Base-by-base conservation (phyloP, 1,284 basidiomycete genomes). In the Tausonia pullulans region DNA sequence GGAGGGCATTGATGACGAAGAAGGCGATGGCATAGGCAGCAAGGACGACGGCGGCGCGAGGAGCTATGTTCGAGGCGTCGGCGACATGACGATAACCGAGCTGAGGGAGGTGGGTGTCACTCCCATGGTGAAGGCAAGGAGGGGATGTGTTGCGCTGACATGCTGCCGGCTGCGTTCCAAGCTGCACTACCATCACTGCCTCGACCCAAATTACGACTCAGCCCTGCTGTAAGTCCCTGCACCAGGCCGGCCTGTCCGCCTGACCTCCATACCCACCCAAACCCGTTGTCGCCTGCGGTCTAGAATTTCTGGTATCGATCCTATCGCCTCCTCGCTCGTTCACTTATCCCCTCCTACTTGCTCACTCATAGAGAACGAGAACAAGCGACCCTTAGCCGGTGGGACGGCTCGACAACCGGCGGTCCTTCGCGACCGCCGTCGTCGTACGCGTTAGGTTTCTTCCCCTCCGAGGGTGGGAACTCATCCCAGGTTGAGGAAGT, bases 171-270 rank as follows among this genome's bases (percentile, higher is more conserved):
- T 27, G 27, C 27, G 27, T 27, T 27, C 27, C 27, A 27, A 66
- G 65, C 43, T 62, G 13, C 65, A 66, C 48, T 52, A 50, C 39
- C 14, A 27, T 5, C 65, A 66, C 16, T 61, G 58, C 10, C 49
- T 66, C 13, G 65, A 66, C 49, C 65, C 65, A 43, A 66, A 66
- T 27, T 66, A 60, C 46, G 65, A 66, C 57, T 40, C 39, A 7
- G 40, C 46, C 9, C 52, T 66, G 10, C 61, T 66, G 14, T 5
- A 44, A 27, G 27, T 27, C 2, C 27, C 27, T 27, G 27, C 27
- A 27, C 27, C 27, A 27, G 27, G 27, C 27, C 27, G 27, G 27
- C 27, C 27, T 27, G 27, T 27, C 27, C 27, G 27, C 27, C 27
- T 27, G 27, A 27, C 27, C 27, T 27, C 27, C 27, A 27, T 27